Conservation (phyloP, 345 rosid genomes). For the Dimocarpus longan region DNA sequence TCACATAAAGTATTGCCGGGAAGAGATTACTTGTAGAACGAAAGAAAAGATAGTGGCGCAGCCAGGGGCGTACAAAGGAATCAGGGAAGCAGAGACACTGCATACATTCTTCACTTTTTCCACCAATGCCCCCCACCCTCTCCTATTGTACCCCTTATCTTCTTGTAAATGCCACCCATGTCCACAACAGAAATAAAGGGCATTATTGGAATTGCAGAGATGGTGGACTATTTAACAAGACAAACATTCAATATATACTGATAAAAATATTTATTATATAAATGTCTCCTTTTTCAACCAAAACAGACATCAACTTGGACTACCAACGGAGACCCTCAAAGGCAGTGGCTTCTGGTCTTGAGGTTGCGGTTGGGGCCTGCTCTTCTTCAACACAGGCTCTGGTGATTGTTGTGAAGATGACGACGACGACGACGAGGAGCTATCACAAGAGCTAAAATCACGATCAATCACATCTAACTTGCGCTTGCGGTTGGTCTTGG, state of each 20-base stretch:
- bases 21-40: conserved; percentile 26
- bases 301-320: conserved; percentile 31
- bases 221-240: conserved; percentile 20
- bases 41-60: conserved; percentile 17
- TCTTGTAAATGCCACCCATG: conserved; percentile 40
- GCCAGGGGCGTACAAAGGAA: conserved; percentile 16
- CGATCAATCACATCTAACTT: conserved; percentile 69
- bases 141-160: conserved; percentile 12
- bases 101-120: conserved; percentile 19
- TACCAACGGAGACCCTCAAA: conserved; percentile 43
- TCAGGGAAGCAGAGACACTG: neutral
- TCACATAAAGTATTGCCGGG: conserved; percentile 26
- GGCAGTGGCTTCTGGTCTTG: conserved; percentile 28
- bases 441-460: conserved; percentile 47
- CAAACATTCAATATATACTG: neutral
- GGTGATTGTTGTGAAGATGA: conserved; percentile 34
- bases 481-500: conserved; percentile 48
- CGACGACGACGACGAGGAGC: conserved; percentile 24
- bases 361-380: conserved; percentile 34
- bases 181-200: conserved; percentile 26
- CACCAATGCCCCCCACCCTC: conserved; percentile 11
- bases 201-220: conserved; percentile 42
- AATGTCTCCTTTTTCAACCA: neutral
- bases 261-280: conserved; percentile 19
- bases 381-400: conserved; percentile 54